Base-by-base conservation (phyloP, 225 moss, liverwort and hornwort genomes). In the Pleurozium schreberi region DNA sequence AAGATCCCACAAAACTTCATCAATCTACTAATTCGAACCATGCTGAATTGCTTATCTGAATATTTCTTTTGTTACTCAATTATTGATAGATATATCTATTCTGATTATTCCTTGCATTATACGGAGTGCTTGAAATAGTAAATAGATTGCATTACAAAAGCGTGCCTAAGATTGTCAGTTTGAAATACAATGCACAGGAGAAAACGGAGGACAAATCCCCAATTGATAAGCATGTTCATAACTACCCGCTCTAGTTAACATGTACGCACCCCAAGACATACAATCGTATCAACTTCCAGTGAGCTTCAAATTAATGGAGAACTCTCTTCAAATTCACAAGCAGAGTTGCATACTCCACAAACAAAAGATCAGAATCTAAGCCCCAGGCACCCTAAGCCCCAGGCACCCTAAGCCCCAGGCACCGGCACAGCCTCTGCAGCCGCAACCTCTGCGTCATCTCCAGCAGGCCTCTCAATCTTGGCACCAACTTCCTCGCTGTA, bases 381-480 rank as follows among this genome's bases (percentile, higher is more conserved):
- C 90, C 40, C 90, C 90, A 17, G 90, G 93, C 61, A 93, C 91
- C 47, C n/a, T n/a, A n/a, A n/a, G n/a, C n/a, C n/a, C n/a, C n/a
- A n/a, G n/a, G n/a, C n/a, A n/a, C n/a, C n/a, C 91, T 93, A 93
- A 64, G 91, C 90, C 40, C 90, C 90, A 17, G 90, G 93, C 61
- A 93, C 91, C 47, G 90, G 91, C 18, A 82, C 89, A 73, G 87
- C 67, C 85, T 93, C 93, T 8, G 89, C 87, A 88, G 85, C 66
- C 27, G 82, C 85, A 34, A 75, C 78, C 90, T 92, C 93, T 31
- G 87, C 92, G 38, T 92, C 93, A 57, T 92, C 93, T n/a, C 90
- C 93, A 10, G 50, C 93, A 31, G 92, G 92, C 89, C 93, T 85
- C 88, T 92, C 93, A 74, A 92, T 90, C 90, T 92, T 92, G 15